Conservation (phyloP, 192 early-diverging fungal species). For the Backusella tuberculispora region DNA sequence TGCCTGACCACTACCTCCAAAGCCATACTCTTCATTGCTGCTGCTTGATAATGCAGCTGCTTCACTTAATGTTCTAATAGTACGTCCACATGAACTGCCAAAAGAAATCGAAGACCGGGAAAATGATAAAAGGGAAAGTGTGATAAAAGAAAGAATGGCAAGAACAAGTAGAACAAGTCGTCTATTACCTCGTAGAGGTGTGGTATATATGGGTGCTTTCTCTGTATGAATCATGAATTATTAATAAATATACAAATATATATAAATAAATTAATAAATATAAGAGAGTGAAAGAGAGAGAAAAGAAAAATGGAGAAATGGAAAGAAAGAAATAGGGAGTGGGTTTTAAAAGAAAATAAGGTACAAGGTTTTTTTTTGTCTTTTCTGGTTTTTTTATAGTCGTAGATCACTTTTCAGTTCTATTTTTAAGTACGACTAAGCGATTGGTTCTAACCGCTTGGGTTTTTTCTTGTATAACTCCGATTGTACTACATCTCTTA, state of each 20-base stretch:
- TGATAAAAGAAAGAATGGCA: slow-evolving; percentile 14
- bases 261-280: not conserved
- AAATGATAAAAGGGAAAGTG: slow-evolving; percentile 7
- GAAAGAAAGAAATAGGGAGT: slow-evolving; percentile 9
- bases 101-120: slow-evolving; percentile 15
- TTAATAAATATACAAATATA: slow-evolving; percentile 13
- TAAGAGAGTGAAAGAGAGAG: not conserved
- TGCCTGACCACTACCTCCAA: not conserved
- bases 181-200: slow-evolving; percentile 17
- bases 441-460: slow-evolving; percentile 5
- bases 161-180: slow-evolving; percentile 7
- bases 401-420: slow-evolving; percentile 5
- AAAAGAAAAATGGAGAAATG: not conserved
- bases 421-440: not conserved
- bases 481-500: not conserved
- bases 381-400: slow-evolving; percentile 16
- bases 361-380: not conserved
- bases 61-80: slow-evolving; percentile 15
- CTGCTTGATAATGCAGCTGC: slow-evolving; percentile 14
- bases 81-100: slow-evolving; percentile 16
- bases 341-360: slow-evolving; percentile 17
- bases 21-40: not conserved
- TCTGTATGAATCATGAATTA: slow-evolving; percentile 1
- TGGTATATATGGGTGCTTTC: slow-evolving; percentile 3
- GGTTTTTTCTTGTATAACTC: not conserved